A percentile compares a stretch with the other conserved stretches of the same genome.
These are phyloP conservation scores for Omphalotus guepiniiformis DNA, from an alignment of 768 basidiomycete species.

Conservation along the genomic window DNA sequence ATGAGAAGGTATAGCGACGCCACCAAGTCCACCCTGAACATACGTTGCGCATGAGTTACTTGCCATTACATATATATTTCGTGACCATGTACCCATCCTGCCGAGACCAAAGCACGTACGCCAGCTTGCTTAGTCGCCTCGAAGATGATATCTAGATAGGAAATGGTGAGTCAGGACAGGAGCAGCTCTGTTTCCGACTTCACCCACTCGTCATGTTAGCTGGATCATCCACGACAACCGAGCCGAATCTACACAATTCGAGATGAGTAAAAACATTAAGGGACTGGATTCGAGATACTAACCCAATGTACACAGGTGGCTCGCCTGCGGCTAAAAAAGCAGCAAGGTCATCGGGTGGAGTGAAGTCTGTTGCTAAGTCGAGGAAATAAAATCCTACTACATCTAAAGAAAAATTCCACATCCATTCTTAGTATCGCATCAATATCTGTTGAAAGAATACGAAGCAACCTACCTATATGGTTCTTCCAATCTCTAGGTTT, in stretches of 20 bases:
- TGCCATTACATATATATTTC: neutral
- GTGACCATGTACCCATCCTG: conserved; percentile 58
- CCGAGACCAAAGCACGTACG: conserved; percentile 57
- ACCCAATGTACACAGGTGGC: conserved; percentile 60
- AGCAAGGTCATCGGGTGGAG: conserved; percentile 42
- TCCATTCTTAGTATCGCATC: neutral
- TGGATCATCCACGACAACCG: conserved; percentile 56
- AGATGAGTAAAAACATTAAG: too few species aligned
- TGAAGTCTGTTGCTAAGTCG: conserved; percentile 45
- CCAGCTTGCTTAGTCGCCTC: conserved; percentile 52
- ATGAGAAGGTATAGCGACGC: conserved; percentile 42
- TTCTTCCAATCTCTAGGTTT: conserved; percentile 63
- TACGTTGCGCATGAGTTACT: neutral
- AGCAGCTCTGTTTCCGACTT: neutral
- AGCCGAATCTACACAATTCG: conserved; percentile 48
- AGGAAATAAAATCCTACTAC: conserved; percentile 65
- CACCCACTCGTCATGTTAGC: conserved; percentile 41
- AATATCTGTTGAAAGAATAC: neutral
- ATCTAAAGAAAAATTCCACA: conserved; percentile 29
- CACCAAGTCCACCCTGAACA: conserved; percentile 51
- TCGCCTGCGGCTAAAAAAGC: conserved; percentile 45
- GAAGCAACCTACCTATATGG: conserved; percentile 46
- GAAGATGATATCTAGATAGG: conserved; percentile 45
- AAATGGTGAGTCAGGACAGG: neutral
- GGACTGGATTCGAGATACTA: conserved; percentile 10